Evolutionary conservation across 176 grass and related monocot species (phyloP).

Genomic region (Tuctoria greenei): DNA sequence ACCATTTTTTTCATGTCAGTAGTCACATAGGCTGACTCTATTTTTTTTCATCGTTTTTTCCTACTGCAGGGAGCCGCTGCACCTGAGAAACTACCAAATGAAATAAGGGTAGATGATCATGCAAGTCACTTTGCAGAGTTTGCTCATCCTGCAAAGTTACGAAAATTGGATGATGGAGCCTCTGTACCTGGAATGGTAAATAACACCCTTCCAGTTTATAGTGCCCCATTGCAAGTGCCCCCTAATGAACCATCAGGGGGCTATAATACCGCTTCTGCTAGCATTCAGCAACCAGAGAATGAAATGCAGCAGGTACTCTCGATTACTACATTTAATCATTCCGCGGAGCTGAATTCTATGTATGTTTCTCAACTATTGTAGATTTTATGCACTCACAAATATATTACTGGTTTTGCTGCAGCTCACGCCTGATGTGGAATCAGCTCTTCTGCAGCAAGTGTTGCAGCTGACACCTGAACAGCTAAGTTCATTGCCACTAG

Average conservation of each 20-base stretch:
- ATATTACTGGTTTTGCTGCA: slow-evolving; percentile 40
- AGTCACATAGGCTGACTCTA: slow-evolving; percentile 23
- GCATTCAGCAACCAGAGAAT: slow-evolving; percentile 56
- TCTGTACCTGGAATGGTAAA: slow-evolving; percentile 36
- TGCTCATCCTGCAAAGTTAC: slow-evolving; percentile 55
- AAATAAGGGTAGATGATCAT: slow-evolving; percentile 46
- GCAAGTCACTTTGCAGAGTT: slow-evolving; percentile 46
- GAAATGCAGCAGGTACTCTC: slow-evolving; percentile 61
- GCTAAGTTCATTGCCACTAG: slow-evolving; percentile 70
- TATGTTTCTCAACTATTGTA: background rate
- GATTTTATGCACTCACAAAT: slow-evolving; percentile 28
- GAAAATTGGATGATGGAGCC: slow-evolving; percentile 65
- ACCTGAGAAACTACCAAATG: slow-evolving; percentile 38
- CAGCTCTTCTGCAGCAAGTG: slow-evolving; percentile 85
- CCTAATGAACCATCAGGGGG: slow-evolving; percentile 40
- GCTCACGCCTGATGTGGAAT: slow-evolving; percentile 66
- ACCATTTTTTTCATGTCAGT: slow-evolving; percentile 7
- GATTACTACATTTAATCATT: background rate
- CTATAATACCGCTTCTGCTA: slow-evolving; percentile 44
- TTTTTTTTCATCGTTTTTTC: slow-evolving; percentile 20
- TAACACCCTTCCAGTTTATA: slow-evolving; percentile 38
- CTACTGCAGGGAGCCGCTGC: slow-evolving; percentile 42
- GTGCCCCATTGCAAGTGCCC: slow-evolving; percentile 41
- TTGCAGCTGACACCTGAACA: slow-evolving; percentile 86
- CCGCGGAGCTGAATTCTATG: background rate